A percentile compares a stretch with the other conserved stretches of the same genome.
Evolutionary conservation across 1,284 basidiomycete species (phyloP).

Genomic region (Leccinum griseonigrum): DNA sequence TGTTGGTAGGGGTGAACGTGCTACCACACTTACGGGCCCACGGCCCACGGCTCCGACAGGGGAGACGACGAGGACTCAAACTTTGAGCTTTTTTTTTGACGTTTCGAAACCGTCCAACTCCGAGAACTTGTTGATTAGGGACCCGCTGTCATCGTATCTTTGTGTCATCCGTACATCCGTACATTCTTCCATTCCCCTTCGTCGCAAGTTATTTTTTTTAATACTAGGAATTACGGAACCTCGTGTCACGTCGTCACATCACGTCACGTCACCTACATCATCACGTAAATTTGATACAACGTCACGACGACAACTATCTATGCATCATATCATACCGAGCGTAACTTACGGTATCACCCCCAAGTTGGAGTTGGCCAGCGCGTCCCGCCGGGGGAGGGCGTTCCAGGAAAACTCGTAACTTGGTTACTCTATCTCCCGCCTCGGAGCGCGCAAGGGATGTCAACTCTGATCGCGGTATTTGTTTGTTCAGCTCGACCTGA

Average conservation of each 20-base stretch:
- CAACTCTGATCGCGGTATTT: too few species aligned
- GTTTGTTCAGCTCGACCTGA: too few species aligned
- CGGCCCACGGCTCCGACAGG: not conserved
- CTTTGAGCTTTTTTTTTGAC: not conserved
- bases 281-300: not conserved
- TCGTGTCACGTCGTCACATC: not conserved
- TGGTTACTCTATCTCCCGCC: too few species aligned
- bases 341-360: too few species aligned
- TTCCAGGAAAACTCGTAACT: too few species aligned
- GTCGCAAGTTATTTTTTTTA: not conserved
- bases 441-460: too few species aligned
- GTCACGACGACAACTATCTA: not conserved
- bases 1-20: not conserved
- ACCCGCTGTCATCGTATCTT: not conserved
- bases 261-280: not conserved
- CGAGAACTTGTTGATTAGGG: not conserved
- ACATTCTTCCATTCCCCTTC: not conserved
- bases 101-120: not conserved
- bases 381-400: too few species aligned
- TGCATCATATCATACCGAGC: too few species aligned
- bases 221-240: not conserved
- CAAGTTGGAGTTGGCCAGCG: too few species aligned
- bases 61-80: not conserved
- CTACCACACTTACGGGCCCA: not conserved
- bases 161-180: not conserved